Evolutionary conservation across 2,329 filamentous ascomycete genomes (phyloP).

Genomic region (Nothomitra cinnamomea): DNA sequence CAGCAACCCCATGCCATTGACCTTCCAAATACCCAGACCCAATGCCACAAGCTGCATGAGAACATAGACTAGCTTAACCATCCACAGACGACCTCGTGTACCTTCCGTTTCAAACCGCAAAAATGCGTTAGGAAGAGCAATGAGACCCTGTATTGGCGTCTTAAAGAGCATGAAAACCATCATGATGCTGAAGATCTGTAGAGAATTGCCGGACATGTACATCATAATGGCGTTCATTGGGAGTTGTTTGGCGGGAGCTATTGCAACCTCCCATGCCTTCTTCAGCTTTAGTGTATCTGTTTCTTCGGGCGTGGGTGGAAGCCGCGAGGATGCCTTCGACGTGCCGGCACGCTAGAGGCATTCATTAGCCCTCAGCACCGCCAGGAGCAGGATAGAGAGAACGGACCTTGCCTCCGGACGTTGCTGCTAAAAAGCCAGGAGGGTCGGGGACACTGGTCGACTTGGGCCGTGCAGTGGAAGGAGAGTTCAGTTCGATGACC

Average conservation of each 20-base stretch:
- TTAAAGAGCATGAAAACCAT: conserved; percentile 99
- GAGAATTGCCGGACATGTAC: conserved; percentile 98
- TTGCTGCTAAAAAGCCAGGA: conserved; percentile 50
- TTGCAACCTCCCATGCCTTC: conserved; percentile 94
- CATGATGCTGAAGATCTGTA: conserved; percentile 99
- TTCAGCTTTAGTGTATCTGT: conserved; percentile 95
- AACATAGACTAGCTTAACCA: conserved; percentile 78
- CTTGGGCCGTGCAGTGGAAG: conserved; percentile 50
- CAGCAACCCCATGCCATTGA: conserved; percentile 88
- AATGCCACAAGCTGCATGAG: conserved; percentile 72
- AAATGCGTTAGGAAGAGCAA: conserved; percentile 76
- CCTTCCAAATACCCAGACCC: conserved; percentile 83
- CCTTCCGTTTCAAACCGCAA: conserved; percentile 73
- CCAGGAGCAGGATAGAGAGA: background rate
- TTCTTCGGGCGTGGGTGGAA: conserved; percentile 59
- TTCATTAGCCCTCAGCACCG: background rate
- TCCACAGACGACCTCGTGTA: conserved; percentile 54
- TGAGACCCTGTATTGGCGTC: conserved; percentile 71
- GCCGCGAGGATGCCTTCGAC: conserved; percentile 26
- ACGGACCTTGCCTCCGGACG: conserved; percentile 38
- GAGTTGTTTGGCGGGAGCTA: conserved; percentile 81
- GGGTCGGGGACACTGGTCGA: conserved; percentile 60
- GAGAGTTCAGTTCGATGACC: conserved; percentile 62
- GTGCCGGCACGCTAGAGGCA: background rate
- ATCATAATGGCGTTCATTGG: conserved; percentile 99